phyloP scores from a whole-genome alignment of 2,329 filamentous ascomycete species.

The Arthrinium puccinioides region DNA sequence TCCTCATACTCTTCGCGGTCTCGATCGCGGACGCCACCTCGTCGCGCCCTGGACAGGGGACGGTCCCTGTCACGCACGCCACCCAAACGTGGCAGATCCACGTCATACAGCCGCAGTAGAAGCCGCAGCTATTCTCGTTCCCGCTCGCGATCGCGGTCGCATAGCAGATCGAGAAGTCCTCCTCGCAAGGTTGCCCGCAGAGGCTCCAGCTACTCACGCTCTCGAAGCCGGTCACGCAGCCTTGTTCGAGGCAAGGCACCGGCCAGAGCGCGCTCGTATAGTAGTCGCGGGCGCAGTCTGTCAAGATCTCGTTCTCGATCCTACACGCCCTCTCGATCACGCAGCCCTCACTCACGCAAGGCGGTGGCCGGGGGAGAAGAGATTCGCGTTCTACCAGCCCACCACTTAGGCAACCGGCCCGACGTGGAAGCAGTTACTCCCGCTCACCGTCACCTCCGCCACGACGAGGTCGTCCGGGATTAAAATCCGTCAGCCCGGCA shows the following conservation, averaged over 20 bases:
- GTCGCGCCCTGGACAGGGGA: slow-evolving; percentile 27
- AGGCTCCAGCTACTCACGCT: slow-evolving; percentile 18
- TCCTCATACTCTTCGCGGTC: slow-evolving; percentile 52
- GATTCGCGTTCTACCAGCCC: slow-evolving; percentile 14
- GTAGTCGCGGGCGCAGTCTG: slow-evolving; percentile 5
- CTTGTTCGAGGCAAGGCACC: slow-evolving; percentile 1
- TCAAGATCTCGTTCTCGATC: slow-evolving; percentile 12
- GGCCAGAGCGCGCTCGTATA: slow-evolving; percentile 10
- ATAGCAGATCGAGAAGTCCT: slow-evolving; percentile 20
- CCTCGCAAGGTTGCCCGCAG: slow-evolving; percentile 15
- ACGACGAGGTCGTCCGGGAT: slow-evolving; percentile 5
- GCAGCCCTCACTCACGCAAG: slow-evolving; percentile 10
- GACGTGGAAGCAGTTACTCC: slow-evolving; percentile 4
- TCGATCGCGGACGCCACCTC: slow-evolving; percentile 33
- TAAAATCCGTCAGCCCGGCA: slow-evolving; percentile 4
- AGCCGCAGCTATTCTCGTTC: slow-evolving; percentile 33
- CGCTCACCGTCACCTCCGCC: slow-evolving; percentile 6
- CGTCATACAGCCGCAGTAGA: slow-evolving; percentile 20
- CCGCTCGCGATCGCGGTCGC: slow-evolving; percentile 29
- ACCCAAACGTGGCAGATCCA: slow-evolving; percentile 21
- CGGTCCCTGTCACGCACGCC: slow-evolving; percentile 27
- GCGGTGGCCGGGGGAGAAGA: slow-evolving; percentile 11
- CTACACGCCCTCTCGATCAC: slow-evolving; percentile 8
- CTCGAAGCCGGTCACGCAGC: slow-evolving; percentile 16
- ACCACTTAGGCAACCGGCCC: slow-evolving; percentile 5